Conservation (phyloP, 139 green algal genomes). For the Picochlorum sp. region DNA sequence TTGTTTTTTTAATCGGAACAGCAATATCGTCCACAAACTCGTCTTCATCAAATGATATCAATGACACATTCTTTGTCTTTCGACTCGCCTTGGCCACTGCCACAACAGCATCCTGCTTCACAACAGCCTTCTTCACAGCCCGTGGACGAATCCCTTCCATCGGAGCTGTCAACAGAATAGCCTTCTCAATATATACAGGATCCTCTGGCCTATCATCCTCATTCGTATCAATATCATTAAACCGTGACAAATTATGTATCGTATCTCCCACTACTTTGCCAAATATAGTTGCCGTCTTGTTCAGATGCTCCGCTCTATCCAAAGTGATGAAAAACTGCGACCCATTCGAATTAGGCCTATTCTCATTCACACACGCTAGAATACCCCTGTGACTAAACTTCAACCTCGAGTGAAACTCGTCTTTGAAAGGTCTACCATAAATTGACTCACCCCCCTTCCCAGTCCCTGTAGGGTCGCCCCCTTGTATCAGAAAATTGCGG, state of each 20-base stretch:
- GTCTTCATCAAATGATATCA: slow-evolving; percentile 82
- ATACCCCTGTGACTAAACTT: slow-evolving; percentile 85
- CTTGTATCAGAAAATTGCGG: slow-evolving; percentile 71
- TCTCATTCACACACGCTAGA: slow-evolving; percentile 87
- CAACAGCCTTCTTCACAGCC: slow-evolving; percentile 5
- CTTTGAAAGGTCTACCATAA: slow-evolving; percentile 50
- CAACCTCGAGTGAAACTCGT: slow-evolving; percentile 89
- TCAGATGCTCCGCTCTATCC: slow-evolving; percentile 60
- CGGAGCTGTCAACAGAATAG: slow-evolving; percentile 87
- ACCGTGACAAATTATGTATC: slow-evolving; percentile 82
- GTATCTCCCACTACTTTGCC: slow-evolving; percentile 77
- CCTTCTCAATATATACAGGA: slow-evolving; percentile 49
- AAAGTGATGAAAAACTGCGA: slow-evolving; percentile 82
- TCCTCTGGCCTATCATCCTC: slow-evolving; percentile 54
- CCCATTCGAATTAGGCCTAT: slow-evolving; percentile 79
- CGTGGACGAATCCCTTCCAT: slow-evolving; percentile 92
- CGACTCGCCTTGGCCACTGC: slow-evolving; percentile 8
- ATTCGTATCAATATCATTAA: slow-evolving; percentile 76
- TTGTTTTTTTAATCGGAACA: slow-evolving; percentile 37
- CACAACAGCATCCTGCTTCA: slow-evolving; percentile 26
- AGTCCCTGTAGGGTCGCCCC: slow-evolving; percentile 70
- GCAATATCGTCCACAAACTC: slow-evolving; percentile 3
- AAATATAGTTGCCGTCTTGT: slow-evolving; percentile 91
- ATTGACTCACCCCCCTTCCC: slow-evolving; percentile 47
- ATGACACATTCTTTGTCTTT: slow-evolving; percentile 59